Evolutionary conservation across 1,284 basidiomycete species (phyloP).

Genomic region (Malassezia yamatoensis): DNA sequence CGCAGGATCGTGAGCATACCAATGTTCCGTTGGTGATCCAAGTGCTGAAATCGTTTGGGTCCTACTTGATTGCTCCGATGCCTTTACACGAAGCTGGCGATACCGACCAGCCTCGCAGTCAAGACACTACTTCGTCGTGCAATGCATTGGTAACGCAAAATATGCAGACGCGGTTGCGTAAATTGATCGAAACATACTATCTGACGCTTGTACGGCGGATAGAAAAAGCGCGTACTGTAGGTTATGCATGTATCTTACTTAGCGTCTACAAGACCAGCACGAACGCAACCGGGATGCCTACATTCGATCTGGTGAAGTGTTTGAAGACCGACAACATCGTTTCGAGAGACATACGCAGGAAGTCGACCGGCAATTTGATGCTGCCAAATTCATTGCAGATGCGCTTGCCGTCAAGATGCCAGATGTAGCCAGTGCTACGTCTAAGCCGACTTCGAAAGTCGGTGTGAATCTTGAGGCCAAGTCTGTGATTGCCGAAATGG

Average conservation of each 20-base stretch:
- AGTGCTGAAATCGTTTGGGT: constrained; percentile 72
- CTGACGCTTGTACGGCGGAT: constrained; percentile 82
- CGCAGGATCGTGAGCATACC: constrained; percentile 71
- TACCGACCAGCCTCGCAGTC: neutral
- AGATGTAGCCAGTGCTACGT: constrained; percentile 63
- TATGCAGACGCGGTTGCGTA: constrained; percentile 74
- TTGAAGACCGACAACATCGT: constrained; percentile 93
- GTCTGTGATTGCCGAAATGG: constrained; percentile 49
- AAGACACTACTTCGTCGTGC: too few species aligned
- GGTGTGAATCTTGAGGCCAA: constrained; percentile 51
- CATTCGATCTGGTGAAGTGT: constrained; percentile 95
- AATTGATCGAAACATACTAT: constrained; percentile 87
- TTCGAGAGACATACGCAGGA: constrained; percentile 96
- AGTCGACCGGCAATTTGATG: constrained; percentile 66
- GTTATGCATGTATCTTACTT: neutral
- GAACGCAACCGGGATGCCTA: constrained; percentile 94
- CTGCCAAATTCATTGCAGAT: constrained; percentile 60
- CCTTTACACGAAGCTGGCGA: constrained; percentile 8
- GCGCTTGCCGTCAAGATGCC: constrained; percentile 66
- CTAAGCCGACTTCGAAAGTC: constrained; percentile 49
- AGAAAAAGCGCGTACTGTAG: constrained; percentile 56
- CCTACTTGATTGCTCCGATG: constrained; percentile 59
- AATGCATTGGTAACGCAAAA: constrained; percentile 54
- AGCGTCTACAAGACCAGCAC: constrained; percentile 77
- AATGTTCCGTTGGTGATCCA: constrained; percentile 73